phyloP scores from a whole-genome alignment of 306 rosid genomes.

The Crataegus laevigata region DNA sequence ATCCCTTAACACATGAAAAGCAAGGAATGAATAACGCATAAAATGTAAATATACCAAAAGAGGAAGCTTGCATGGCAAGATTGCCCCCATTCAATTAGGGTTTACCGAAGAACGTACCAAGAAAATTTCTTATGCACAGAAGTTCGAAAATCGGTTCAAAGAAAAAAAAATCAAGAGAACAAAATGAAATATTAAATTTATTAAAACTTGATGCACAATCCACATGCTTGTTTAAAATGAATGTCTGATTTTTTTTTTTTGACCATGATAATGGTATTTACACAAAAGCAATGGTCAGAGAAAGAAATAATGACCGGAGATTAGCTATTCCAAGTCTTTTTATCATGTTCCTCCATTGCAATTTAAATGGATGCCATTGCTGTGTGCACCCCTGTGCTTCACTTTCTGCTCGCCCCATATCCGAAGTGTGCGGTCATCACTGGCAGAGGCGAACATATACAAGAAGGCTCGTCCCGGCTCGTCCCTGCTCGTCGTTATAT shows the following conservation, averaged over 20 bases:
- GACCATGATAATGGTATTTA: slow-evolving; percentile 56
- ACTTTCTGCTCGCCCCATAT: slow-evolving; percentile 80
- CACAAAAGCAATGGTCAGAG: slow-evolving; percentile 60
- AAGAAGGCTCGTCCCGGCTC: too few species aligned
- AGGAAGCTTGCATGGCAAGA: not conserved
- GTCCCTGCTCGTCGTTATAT: too few species aligned
- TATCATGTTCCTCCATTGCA: slow-evolving; percentile 78
- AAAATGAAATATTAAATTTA: slow-evolving; percentile 34
- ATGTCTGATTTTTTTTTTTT: slow-evolving; percentile 56
- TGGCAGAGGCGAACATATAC: slow-evolving; percentile 96
- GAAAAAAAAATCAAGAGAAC: not conserved
- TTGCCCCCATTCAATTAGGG: not conserved
- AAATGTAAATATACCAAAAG: too few species aligned
- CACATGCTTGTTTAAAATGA: slow-evolving; percentile 62
- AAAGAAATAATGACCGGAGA: slow-evolving; percentile 35
- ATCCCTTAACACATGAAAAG: not conserved
- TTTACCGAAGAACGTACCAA: not conserved
- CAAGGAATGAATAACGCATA: too few species aligned
- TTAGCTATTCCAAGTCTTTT: slow-evolving; percentile 8
- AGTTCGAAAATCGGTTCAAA: not conserved
- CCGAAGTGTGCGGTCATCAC: slow-evolving; percentile 88
- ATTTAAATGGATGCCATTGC: slow-evolving; percentile 63
- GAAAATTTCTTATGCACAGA: not conserved
- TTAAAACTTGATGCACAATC: slow-evolving; percentile 47
- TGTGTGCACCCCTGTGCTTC: slow-evolving; percentile 45